Percentiles rank a stretch among this genome's conserved stretches.
These are phyloP conservation scores for Cucurbita moschata DNA, from an alignment of 306 rosid species.

Conservation along the genomic window DNA sequence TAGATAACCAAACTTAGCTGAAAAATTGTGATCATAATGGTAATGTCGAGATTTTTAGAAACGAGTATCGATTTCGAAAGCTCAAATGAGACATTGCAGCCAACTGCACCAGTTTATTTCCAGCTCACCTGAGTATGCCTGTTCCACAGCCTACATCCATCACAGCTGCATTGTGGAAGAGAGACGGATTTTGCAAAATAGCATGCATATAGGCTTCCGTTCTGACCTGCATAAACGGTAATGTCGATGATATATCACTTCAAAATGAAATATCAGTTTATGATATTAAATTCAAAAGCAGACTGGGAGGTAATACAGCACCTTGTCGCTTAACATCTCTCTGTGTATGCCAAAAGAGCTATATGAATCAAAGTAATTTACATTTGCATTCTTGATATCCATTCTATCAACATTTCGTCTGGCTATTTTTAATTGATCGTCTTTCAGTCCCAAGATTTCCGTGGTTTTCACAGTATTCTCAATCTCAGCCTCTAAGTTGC, in stretches of 20 bases:
- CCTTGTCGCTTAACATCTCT: constrained; percentile 96
- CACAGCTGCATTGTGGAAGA: constrained; percentile 54
- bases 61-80: neutral
- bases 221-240: constrained; percentile 44
- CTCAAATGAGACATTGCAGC: neutral
- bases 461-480: constrained; percentile 20
- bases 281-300: neutral
- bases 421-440: constrained; percentile 15
- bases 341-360: constrained; percentile 91
- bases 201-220: constrained; percentile 84
- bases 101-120: neutral
- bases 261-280: neutral
- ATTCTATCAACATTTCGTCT: constrained; percentile 29
- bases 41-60: neutral
- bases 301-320: constrained; percentile 11
- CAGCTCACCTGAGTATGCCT: constrained; percentile 76
- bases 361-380: constrained; percentile 72
- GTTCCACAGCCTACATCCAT: constrained; percentile 97
- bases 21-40: neutral
- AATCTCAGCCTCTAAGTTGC: constrained; percentile 23
- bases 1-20: neutral
- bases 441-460: constrained; percentile 16
- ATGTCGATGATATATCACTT: neutral
- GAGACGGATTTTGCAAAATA: constrained; percentile 68
- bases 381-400: constrained; percentile 57